Evolutionary conservation across 2,329 filamentous ascomycete species (phyloP).

Genomic region (Rasamsonia emersonii): DNA sequence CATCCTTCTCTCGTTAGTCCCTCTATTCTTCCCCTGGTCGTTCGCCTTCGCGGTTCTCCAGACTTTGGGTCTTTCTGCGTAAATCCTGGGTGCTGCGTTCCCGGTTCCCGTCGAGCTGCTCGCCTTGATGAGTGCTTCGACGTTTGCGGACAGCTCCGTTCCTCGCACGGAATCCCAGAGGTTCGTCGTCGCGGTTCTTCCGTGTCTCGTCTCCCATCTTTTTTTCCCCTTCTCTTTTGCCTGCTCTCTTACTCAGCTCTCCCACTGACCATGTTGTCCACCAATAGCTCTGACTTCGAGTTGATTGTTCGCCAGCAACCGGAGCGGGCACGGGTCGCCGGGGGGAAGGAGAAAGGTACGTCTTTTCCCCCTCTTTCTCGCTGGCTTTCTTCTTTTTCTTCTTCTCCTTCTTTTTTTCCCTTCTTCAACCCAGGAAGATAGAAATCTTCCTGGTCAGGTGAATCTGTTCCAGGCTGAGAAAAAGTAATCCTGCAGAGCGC

Average conservation of each 20-base stretch:
- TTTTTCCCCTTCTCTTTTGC: conserved; percentile 6
- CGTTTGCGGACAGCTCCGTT: conserved; percentile 33
- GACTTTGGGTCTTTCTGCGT: conserved; percentile 13
- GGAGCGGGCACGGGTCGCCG: conserved; percentile 56
- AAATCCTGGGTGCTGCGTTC: conserved; percentile 13
- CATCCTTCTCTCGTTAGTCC: conserved; percentile 11
- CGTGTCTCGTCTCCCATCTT: conserved; percentile 8
- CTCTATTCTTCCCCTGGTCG: conserved; percentile 9
- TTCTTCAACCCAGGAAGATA: too few species aligned
- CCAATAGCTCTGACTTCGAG: conserved; percentile 46
- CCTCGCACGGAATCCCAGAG: conserved; percentile 32
- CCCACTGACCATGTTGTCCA: conserved; percentile 32
- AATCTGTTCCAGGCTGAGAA: too few species aligned
- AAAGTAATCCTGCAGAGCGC: conserved; percentile 48
- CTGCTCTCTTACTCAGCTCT: conserved; percentile 20
- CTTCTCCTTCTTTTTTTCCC: too few species aligned
- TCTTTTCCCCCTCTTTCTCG: conserved; percentile 5
- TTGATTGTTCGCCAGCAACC: conserved; percentile 59
- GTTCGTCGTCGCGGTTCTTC: conserved; percentile 19
- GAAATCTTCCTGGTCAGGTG: too few species aligned
- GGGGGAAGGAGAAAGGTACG: conserved; percentile 67
- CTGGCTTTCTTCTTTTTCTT: neutral
- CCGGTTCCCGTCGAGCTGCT: conserved; percentile 15
- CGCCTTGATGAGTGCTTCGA: conserved; percentile 36
- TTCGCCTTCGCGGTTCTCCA: conserved; percentile 15